Base-by-base conservation (phyloP, 2,329 filamentous ascomycete species). In the Diplodia scrobiculata region DNA sequence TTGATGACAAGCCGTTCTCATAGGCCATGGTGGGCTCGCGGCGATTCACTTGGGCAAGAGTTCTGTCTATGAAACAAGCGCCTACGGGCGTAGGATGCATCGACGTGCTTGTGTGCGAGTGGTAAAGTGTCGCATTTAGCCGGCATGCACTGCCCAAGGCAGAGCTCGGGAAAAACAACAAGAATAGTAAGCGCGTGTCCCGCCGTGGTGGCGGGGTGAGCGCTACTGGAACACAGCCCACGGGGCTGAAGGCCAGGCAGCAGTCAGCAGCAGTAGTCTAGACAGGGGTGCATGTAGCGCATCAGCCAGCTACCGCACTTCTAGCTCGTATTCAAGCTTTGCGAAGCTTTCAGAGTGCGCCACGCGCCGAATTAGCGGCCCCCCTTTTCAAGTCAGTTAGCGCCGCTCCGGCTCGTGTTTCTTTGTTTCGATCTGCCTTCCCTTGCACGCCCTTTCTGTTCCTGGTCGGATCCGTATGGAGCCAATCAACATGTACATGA, bases 311-410 rank as follows among this genome's bases (percentile, higher is more conserved):
- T n/a, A 25, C 50, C 17, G 34, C 13, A 9, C 32, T 9, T 45
- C 3, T 59, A 17, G 38, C 55, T 59, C 55, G 55, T 48, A 41
- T 47, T 19, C 38, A 59, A 59, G 55, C 55, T 29, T 32, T 59
- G 55, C 55, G 48, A 59, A 59, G 55, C 55, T 59, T 59, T 59
- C 17, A 13, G 5, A 11, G 13, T 27, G 25, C 55, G 38, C 14
- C 17, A 14, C 5, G 14, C 14, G 11, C 27, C 41, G 17, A 9
- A 10, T 13, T 36, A 3, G 17, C 10, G 41, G 41, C 19, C 17
- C 41, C 41, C 41, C 41, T 36, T 45, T 25, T 25, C 14, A 25
- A 2, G 17, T 14, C n/a, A 17, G 3, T 38, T 38, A 38, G 17
- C 14, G 41, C 9, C 10, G 52, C 11, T 11, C 10, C 5, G 34